A percentile compares a stretch with the other conserved stretches of the same genome.
These are phyloP conservation scores for Carex arenaria DNA, from an alignment of 202 grass and related monocot species.

Conservation along the genomic window DNA sequence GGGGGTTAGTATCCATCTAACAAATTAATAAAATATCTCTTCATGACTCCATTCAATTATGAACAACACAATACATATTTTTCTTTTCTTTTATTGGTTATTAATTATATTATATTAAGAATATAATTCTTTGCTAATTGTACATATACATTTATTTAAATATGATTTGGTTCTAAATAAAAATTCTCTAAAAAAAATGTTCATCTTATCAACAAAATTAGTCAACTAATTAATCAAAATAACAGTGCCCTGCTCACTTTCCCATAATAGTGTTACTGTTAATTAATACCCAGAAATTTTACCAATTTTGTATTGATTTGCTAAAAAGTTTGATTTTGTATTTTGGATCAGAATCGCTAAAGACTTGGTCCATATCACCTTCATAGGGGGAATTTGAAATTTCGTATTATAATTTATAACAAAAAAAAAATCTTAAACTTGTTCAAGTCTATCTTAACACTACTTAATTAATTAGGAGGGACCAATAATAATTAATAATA, in stretches of 20 bases:
- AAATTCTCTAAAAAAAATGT: background rate
- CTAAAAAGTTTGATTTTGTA: background rate
- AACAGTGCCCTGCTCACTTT: background rate
- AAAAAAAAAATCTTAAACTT: background rate
- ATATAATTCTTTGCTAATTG: background rate
- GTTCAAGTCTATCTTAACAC: background rate
- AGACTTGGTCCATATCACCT: background rate
- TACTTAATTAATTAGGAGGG: background rate
- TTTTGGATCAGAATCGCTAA: background rate
- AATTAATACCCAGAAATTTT: background rate
- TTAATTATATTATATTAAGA: background rate
- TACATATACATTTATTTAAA: background rate
- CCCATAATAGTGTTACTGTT: background rate
- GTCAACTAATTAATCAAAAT: conserved; percentile 5
- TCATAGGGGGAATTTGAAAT: background rate
- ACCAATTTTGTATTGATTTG: background rate
- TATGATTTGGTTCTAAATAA: background rate
- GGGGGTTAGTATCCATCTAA: background rate
- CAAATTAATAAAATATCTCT: background rate
- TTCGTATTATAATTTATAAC: background rate
- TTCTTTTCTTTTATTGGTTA: background rate
- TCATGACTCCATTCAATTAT: background rate
- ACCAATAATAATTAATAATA: too few species aligned
- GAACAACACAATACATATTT: background rate
- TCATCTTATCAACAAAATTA: background rate